Base-by-base conservation (phyloP, 1,284 basidiomycete species). In the Malassezia caprae region DNA sequence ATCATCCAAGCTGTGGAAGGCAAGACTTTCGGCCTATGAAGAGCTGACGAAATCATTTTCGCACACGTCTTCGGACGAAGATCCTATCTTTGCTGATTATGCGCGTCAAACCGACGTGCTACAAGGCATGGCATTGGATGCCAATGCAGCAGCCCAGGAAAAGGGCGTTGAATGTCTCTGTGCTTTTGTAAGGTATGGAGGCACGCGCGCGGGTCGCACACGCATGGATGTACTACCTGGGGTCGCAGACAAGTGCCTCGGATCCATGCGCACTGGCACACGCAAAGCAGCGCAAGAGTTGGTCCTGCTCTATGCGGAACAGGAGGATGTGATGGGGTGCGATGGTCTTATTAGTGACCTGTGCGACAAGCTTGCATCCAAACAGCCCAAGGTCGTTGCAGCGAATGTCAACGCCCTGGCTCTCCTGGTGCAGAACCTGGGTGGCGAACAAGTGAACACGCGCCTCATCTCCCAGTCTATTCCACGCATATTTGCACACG, bases 121-220 rank as follows among this genome's bases (percentile, higher is more conserved):
- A 44, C 65, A 67, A 50, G 57, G 54, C 39, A 69, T 69, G 58
- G 63, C 62, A 31, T 47, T 64, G 3, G 94, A 99, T 72, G 80
- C 89, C 1, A 98, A 98, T 76, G 94, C 87, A 12, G 93, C 96
- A 28, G 91, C 94, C 11, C 94, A 99, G 76, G 94, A 98, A 79
- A 96, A 94, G 75, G 94, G 19, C 86, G 94, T 76, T 86, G 88
- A 68, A 77, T 93, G 37, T 81, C 87, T 62, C 79, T 51, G 59
- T 3, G 65, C 85, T 13, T 82, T 96, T 61, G 84, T 96, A 62
- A 88, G 89, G 76, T 89, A 85, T 69, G 88, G 90, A 17, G 94
- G 93, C 54, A 88, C 91, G 78, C 84, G 81, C 43, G 84, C 86
- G 5, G 70, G 64, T 37, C 60, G 83, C 76, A 87, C 87, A 35